These are phyloP conservation scores for Pichia sp. DNA, from an alignment of 1,139 yeast genomes.

Conservation along the genomic window DNA sequence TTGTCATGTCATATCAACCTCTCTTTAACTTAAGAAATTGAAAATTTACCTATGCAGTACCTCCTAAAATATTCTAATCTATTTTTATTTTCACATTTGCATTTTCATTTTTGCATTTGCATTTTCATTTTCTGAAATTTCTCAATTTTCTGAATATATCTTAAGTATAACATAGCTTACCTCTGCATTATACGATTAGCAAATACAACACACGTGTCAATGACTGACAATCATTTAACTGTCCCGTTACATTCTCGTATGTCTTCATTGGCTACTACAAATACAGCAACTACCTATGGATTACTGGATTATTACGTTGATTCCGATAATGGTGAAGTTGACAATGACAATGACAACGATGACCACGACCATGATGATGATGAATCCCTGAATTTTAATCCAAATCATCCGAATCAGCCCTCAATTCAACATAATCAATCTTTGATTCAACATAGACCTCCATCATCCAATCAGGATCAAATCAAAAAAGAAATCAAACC, in stretches of 20 bases:
- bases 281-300: constrained; percentile 6
- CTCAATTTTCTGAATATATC: too few species aligned
- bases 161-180: too few species aligned
- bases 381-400: not conserved
- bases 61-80: too few species aligned
- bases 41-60: too few species aligned
- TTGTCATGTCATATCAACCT: not conserved
- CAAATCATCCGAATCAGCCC: not conserved
- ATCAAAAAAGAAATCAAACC: too few species aligned
- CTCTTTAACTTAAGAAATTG: too few species aligned
- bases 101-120: too few species aligned
- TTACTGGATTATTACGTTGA: constrained; percentile 9
- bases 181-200: too few species aligned
- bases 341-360: not conserved
- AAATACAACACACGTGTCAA: not conserved
- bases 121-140: not conserved
- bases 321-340: not conserved
- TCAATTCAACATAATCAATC: not conserved
- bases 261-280: constrained; percentile 4
- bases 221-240: not conserved
- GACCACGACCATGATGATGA: not conserved
- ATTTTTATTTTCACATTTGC: not conserved
- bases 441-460: not conserved
- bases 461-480: not conserved
- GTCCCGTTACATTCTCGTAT: constrained; percentile 5